Conservation (phyloP, 2,329 filamentous ascomycete species). For the Colletotrichum lini region DNA sequence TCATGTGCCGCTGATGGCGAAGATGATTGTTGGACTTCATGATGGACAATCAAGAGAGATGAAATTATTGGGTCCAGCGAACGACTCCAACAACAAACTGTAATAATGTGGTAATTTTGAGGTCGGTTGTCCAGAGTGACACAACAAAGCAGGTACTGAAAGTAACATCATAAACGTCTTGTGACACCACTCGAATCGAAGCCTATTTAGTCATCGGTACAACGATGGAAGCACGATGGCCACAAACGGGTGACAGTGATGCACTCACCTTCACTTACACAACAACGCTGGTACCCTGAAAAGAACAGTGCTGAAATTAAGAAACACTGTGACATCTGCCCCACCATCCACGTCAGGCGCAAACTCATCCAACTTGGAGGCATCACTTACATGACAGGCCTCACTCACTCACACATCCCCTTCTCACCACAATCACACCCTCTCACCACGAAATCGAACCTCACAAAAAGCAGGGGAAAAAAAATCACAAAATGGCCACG, state of each 20-base stretch:
- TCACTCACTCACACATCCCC: background rate
- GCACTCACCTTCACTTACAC: no score
- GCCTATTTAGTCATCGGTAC: background rate
- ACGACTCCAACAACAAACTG: background rate
- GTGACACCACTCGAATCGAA: background rate
- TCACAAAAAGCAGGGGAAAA: background rate
- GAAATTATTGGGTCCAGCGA: no score
- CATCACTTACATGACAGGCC: slow-evolving; percentile 22
- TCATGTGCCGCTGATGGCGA: no score
- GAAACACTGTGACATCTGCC: background rate
- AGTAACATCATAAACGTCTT: background rate
- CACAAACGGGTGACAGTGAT: background rate
- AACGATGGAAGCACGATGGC: background rate
- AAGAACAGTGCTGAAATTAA: background rate
- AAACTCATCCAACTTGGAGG: background rate
- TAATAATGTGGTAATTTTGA: background rate
- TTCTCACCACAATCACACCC: background rate
- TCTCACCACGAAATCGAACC: background rate
- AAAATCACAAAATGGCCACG: slow-evolving; percentile 56
- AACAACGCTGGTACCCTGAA: no score
- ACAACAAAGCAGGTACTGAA: background rate
- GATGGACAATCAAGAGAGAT: no score
- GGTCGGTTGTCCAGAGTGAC: no score
- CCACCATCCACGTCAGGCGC: slow-evolving; percentile 9
- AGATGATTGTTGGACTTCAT: no score